phyloP scores from a whole-genome alignment of 2,329 filamentous ascomycete genomes.

The Aspergillus fructus region DNA sequence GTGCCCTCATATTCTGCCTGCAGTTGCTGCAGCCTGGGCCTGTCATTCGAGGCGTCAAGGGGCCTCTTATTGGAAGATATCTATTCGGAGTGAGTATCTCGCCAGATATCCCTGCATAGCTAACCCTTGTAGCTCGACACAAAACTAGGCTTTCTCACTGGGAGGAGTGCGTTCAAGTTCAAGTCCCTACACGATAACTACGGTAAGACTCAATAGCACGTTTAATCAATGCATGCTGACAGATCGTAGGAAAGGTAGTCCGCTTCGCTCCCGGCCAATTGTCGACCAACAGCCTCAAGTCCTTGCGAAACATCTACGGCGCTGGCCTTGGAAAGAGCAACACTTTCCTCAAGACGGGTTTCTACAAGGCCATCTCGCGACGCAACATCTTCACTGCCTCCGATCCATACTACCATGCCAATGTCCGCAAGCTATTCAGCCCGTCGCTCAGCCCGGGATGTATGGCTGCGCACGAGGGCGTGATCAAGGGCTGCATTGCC shows the following conservation, averaged over 20 bases:
- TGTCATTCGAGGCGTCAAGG: constrained; percentile 18
- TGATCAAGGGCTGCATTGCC: constrained; percentile 22
- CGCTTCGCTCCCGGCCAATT: constrained; percentile 26
- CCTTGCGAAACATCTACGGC: constrained; percentile 25
- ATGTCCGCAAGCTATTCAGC: constrained; percentile 25
- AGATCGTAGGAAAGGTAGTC: constrained; percentile 17
- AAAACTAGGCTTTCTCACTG: constrained; percentile 21
- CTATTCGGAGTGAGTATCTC: constrained; percentile 20
- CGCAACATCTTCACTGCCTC: constrained; percentile 26
- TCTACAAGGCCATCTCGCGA: constrained; percentile 25
- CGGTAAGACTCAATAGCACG: constrained; percentile 1
- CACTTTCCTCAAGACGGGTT: constrained; percentile 24
- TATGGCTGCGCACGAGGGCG: constrained; percentile 22
- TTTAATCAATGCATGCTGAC: background rate
- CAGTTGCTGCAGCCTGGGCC: constrained; percentile 19
- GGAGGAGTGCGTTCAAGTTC: constrained; percentile 22
- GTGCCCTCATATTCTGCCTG: constrained; percentile 14
- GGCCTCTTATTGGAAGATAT: constrained; percentile 15
- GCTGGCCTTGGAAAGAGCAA: constrained; percentile 19
- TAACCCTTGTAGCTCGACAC: constrained; percentile 17
- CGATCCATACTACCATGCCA: constrained; percentile 24
- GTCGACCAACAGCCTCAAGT: constrained; percentile 26
- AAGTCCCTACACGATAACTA: constrained; percentile 20
- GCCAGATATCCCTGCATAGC: background rate
- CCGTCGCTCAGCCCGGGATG: constrained; percentile 24